Percentiles rank a stretch among this genome's conserved stretches.
Evolutionary conservation across 2,329 filamentous ascomycete species (phyloP).

Genomic region (Grosmannia serpens): DNA sequence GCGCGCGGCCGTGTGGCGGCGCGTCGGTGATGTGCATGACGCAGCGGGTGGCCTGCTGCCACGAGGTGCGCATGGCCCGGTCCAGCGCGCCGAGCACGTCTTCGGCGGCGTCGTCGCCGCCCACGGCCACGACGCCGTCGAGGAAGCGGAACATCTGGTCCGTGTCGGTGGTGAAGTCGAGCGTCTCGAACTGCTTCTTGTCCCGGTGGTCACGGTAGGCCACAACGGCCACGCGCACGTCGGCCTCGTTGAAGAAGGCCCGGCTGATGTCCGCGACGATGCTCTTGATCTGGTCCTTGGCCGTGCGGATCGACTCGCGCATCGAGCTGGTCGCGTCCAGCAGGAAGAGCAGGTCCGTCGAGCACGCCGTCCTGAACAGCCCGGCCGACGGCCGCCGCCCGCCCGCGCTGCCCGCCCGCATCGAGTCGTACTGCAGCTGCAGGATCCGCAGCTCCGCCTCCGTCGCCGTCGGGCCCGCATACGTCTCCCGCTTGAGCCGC

Average conservation of each 20-base stretch:
- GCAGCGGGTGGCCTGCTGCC: slow-evolving; percentile 22
- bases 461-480: not conserved
- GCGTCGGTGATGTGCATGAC: slow-evolving; percentile 23
- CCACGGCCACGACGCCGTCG: slow-evolving; percentile 12
- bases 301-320: slow-evolving; percentile 19
- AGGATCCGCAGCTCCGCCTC: slow-evolving; percentile 9
- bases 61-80: slow-evolving; percentile 19
- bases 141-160: slow-evolving; percentile 16
- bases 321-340: slow-evolving; percentile 26
- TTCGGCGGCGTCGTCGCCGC: slow-evolving; percentile 22
- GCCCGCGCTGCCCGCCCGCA: slow-evolving; percentile 1
- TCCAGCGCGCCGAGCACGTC: slow-evolving; percentile 24
- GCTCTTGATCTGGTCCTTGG: slow-evolving; percentile 22
- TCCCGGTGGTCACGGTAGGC: slow-evolving; percentile 24
- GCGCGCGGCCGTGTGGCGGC: slow-evolving; percentile 18
- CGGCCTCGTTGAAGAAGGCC: slow-evolving; percentile 21
- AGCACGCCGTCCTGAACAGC: slow-evolving; percentile 21
- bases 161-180: slow-evolving; percentile 19
- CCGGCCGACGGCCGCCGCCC: slow-evolving; percentile 11
- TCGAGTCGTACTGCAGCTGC: slow-evolving; percentile 10
- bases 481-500: slow-evolving; percentile 4
- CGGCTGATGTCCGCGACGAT: slow-evolving; percentile 22
- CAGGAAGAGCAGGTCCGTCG: slow-evolving; percentile 25
- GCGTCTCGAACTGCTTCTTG: slow-evolving; percentile 15
- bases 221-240: slow-evolving; percentile 24